Base-by-base conservation (phyloP, 2,329 filamentous ascomycete genomes). In the Fusarium neocosmosporiellum region DNA sequence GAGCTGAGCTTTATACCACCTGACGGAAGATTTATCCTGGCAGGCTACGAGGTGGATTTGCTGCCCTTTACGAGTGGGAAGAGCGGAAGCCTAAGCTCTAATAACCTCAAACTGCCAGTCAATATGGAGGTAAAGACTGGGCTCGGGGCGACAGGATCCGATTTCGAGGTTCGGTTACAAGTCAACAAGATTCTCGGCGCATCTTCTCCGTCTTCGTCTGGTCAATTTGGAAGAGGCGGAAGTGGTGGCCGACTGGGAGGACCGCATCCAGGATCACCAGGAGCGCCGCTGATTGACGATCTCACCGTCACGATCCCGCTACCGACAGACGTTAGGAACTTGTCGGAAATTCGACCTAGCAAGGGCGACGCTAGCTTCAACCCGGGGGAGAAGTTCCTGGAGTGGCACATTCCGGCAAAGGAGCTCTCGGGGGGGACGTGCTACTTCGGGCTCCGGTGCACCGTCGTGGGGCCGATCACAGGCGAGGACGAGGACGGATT, bases 1-100 rank as follows among this genome's bases (percentile, higher is more conserved):
- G 93, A 98, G 73, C 86, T 99, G n/a, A 97, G 94, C 79, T 99
- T 99, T 78, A 90, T 99, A 14, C 96, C 96, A 2, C 96, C 96
- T 1, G 96, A 99, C 80, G 96, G 96, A 34, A 90, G 94, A 48
- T 99, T 98, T 80, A 93, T 98, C 43, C 87, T 99, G 20, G 95
- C 95, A 34, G 95, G 95, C 24, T 99, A 99, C 79, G 96, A 98
- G 81, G 94, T 97, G 22, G 94, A 99, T 81, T 84, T 99, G 24
- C 86, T 98, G 14, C 95, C 95, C 0, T 89, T 92, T 58, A 88
- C 91, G 18, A 87, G 86, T 73, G 86, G 88, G 22, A 88, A 89
- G 75, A 86, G 86, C 60, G 86, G 88, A 20, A 88, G 83, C 62
- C 82, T 89, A 2, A 88, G 83, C 62, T 85, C 86, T 62, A 89